phyloP scores from a whole-genome alignment of 208 protist genomes.

The Acanthamoeba culbertsoni region DNA sequence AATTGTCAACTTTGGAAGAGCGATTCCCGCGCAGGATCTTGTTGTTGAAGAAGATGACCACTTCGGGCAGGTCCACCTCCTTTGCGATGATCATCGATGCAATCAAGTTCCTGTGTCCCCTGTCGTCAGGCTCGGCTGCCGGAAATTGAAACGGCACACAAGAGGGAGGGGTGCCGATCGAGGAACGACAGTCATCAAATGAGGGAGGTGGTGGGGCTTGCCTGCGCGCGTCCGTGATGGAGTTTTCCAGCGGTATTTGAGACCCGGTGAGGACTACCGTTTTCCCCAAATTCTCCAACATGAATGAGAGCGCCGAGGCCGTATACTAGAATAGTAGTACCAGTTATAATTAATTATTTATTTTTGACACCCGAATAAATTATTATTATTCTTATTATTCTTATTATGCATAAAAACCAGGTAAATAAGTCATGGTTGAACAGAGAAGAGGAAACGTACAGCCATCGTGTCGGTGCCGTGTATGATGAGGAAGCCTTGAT shows the following conservation, averaged over 20 bases:
- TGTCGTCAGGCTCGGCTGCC: neutral
- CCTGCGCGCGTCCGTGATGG: neutral
- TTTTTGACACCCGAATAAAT: too few relatives aligned
- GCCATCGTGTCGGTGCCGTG: neutral
- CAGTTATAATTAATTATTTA: too few relatives aligned
- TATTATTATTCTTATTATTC: too few relatives aligned
- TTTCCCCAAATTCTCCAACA: neutral
- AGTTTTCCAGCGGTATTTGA: neutral
- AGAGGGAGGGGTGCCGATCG: too few relatives aligned
- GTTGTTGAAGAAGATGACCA: neutral
- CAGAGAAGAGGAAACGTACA: neutral
- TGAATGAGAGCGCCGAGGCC: neutral
- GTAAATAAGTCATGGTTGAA: neutral
- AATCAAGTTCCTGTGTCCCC: neutral
- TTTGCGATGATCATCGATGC: neutral
- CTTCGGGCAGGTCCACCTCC: neutral
- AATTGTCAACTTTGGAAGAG: neutral
- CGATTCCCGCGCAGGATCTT: neutral
- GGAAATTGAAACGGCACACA: neutral
- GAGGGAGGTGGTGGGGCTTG: neutral
- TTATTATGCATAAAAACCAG: too few relatives aligned
- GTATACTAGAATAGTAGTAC: too few relatives aligned
- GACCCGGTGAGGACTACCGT: neutral
- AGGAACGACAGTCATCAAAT: too few relatives aligned
- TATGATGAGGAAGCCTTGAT: neutral